Base-by-base conservation (phyloP, 1,139 yeast species). In the Suhomyces guaymorum region DNA sequence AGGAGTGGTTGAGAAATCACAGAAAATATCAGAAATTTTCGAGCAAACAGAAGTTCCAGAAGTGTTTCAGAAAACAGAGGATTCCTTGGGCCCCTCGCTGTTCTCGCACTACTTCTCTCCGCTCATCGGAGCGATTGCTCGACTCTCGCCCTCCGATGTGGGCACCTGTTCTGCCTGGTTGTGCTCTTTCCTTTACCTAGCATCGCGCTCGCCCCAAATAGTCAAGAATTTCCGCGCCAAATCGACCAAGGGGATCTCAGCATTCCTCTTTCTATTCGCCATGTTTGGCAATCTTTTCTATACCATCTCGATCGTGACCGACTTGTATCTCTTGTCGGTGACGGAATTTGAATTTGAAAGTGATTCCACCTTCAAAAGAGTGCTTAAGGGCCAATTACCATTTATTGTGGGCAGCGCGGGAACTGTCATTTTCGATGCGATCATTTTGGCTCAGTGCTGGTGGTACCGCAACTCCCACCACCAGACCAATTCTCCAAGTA, bases 161-260 rank as follows among this genome's bases (percentile, higher is more conserved):
- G 52, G 52, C n/a, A 38, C 89, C 61, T 59, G 77, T 25, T 87
- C 87, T 57, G 97, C 97, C 11, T 90, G 96, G 87, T 61, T 87
- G 35, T 88, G 96, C 62, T 96, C 97, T 1, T 60, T 70, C 1
- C 70, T 90, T 32, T 90, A 90, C 59, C 63, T 90, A 45, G 95
- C 95, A 2, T 87, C 96, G 11, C 68, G 97, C 47, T 61, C 88
- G 16, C 97, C 97, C 0, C 97, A 90, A 62, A 86, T 90, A 38
- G 10, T 57, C 27, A 57, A 65, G 30, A 68, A 68, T 44, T 57
- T 48, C 39, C 39, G 33, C 2, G 44, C 47, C 26, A 55, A 58
- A 30, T 58, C 70, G 11, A 66, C 73, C 4, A 43, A 55, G 23
- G 74, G 74, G 0, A 54, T 67, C 4, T 63, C 73, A 3, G 56